A percentile compares a stretch with the other conserved stretches of the same genome.
Conservation (phyloP, 2,329 filamentous ascomycete genomes). For the Aspergillus pseudotamarii region DNA sequence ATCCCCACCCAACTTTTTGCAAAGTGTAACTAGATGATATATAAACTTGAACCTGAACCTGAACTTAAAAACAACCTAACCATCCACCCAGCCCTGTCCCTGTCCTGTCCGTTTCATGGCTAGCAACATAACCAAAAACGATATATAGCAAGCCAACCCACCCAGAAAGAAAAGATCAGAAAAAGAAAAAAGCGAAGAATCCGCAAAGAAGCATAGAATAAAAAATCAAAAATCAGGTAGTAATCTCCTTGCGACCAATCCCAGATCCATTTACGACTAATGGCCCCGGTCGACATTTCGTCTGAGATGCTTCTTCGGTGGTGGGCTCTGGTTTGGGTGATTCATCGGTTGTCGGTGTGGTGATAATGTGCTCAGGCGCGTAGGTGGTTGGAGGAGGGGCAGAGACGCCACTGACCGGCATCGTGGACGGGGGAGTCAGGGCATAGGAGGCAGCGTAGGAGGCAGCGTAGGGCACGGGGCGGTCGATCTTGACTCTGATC, state of each 20-base stretch:
- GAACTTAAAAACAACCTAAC: not conserved
- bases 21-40: not conserved
- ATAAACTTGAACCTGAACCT: not conserved
- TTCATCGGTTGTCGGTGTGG: not conserved
- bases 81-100: not conserved
- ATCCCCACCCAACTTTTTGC: not conserved
- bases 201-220: not conserved
- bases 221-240: constrained; percentile 10
- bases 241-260: constrained; percentile 22
- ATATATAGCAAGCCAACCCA: not conserved
- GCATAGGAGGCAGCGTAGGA: not conserved
- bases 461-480: constrained; percentile 16
- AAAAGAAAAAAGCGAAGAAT: not conserved
- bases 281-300: constrained; percentile 24
- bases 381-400: not conserved
- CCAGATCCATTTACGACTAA: constrained; percentile 40
- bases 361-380: not conserved
- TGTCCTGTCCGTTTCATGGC: not conserved
- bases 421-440: not conserved
- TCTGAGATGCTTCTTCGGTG: not conserved
- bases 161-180: not conserved
- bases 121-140: not conserved
- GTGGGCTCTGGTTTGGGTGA: not conserved
- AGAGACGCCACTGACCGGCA: not conserved
- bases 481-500: constrained; percentile 38